Conservation (phyloP, 805 yeast species). For the Metschnikowia borealis region DNA sequence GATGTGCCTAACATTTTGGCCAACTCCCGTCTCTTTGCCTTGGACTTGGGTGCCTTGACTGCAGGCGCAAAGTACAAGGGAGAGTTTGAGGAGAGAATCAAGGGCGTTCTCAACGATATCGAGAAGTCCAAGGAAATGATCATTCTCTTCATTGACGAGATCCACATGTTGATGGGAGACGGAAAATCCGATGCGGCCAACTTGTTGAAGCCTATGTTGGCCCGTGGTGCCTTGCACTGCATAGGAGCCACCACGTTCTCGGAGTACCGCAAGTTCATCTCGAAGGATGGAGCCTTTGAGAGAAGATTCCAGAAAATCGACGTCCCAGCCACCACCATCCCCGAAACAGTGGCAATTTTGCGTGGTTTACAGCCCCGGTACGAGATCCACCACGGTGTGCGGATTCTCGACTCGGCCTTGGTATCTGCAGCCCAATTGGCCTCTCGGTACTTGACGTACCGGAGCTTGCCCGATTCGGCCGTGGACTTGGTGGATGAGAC, state of each 20-base stretch:
- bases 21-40: slow-evolving; percentile 74
- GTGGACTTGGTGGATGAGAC: slow-evolving; percentile 94
- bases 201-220: slow-evolving; percentile 92
- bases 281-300: slow-evolving; percentile 98
- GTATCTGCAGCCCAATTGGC: slow-evolving; percentile 95
- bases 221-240: slow-evolving; percentile 94
- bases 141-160: slow-evolving; percentile 91
- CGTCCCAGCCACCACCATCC: slow-evolving; percentile 87
- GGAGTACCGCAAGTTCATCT: slow-evolving; percentile 88
- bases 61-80: slow-evolving; percentile 99
- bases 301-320: slow-evolving; percentile 97
- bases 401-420: slow-evolving; percentile 89
- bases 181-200: slow-evolving; percentile 98
- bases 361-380: slow-evolving; percentile 94
- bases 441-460: slow-evolving; percentile 87
- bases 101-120: slow-evolving; percentile 92
- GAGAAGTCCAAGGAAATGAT: slow-evolving; percentile 84
- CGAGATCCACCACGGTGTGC: slow-evolving; percentile 96
- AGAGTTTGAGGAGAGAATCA: slow-evolving; percentile 96
- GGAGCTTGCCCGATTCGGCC: slow-evolving; percentile 96
- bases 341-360: slow-evolving; percentile 91
- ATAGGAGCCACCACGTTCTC: slow-evolving; percentile 97
- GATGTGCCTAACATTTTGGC: slow-evolving; percentile 90
- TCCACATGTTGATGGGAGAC: slow-evolving; percentile 99
- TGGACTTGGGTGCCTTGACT: slow-evolving; percentile 93